Conservation (phyloP, 768 basidiomycete genomes). For the Harrya chromipes region DNA sequence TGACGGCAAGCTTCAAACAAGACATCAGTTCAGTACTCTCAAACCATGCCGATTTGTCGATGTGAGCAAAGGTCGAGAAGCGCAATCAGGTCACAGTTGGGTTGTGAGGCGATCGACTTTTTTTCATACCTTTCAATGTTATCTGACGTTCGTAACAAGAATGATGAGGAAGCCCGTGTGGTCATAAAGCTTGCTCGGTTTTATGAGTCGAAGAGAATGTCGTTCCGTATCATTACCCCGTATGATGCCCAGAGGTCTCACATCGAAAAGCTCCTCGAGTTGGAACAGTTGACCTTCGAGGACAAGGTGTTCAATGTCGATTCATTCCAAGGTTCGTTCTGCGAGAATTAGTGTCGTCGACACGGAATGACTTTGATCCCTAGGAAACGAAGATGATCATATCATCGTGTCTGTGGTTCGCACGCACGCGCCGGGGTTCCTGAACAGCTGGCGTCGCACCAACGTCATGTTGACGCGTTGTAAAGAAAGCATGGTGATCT, state of each 20-base stretch:
- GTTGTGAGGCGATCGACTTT: constrained; percentile 18
- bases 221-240: constrained; percentile 71
- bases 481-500: constrained; percentile 70
- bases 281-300: constrained; percentile 46
- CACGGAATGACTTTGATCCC: constrained; percentile 8
- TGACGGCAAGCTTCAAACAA: constrained; percentile 51
- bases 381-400: constrained; percentile 79
- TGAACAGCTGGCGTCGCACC: constrained; percentile 57
- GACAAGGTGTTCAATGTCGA: constrained; percentile 77
- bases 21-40: constrained; percentile 41
- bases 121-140: neutral
- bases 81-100: constrained; percentile 33
- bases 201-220: constrained; percentile 43
- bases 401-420: constrained; percentile 72
- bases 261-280: constrained; percentile 56
- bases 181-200: constrained; percentile 52
- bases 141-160: constrained; percentile 41
- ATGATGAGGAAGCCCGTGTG: constrained; percentile 49
- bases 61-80: constrained; percentile 32
- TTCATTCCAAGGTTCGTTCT: constrained; percentile 68
- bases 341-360: neutral
- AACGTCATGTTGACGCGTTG: constrained; percentile 87
- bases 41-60: constrained; percentile 40
- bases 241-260: constrained; percentile 66
- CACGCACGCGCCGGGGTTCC: constrained; percentile 57